Base-by-base conservation (phyloP, 1,284 basidiomycete genomes). In the Phellinidium pouzarii region DNA sequence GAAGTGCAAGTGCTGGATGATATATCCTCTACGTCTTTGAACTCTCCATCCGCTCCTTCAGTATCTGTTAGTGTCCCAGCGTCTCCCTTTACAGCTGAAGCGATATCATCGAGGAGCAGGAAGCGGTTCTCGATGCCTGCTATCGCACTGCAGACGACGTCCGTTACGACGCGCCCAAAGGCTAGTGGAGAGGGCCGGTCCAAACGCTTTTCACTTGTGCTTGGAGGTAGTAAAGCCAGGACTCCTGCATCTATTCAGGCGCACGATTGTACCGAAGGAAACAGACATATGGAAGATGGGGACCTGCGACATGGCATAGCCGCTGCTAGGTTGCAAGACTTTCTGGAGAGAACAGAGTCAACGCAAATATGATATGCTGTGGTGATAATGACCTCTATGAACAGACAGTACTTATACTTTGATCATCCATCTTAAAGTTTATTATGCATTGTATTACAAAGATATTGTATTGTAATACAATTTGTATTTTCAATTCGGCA, bases 91-190 rank as follows among this genome's bases (percentile, higher is more conserved):
- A 17, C 44, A 34, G 17, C n/a, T 11, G 54, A 52, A 5, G 86
- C 86, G 62, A 75, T 83, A 58, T 86, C 83, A 0, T 75, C 75
- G 44, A 68, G 82, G 58, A 66, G 77, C 60, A 72, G 72, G 60
- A 85, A 87, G 62, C 74, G 86, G 29, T 87, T 87, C 61, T 88
- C 86, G 42, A 59, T 84, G 53, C 85, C 86, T 50, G 84, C 84
- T 9, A 71, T 89, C 36, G 84, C 82, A 34, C 59, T 89, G 63
- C 84, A 88, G 59, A 80, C 81, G 34, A 79, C 79, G 29, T 78
- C 76, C n/a, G 85, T 89, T 7, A 84, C 81, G 42, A 75, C 82
- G 20, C 74, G 78, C 12, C 76, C 78, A 46, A 70, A 62, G 47
- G 52, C 62, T 19, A 62, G 63, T 17, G 67, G 66, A n/a, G 70